phyloP scores from a whole-genome alignment of 1,284 basidiomycete species.

The Athelia sp. region DNA sequence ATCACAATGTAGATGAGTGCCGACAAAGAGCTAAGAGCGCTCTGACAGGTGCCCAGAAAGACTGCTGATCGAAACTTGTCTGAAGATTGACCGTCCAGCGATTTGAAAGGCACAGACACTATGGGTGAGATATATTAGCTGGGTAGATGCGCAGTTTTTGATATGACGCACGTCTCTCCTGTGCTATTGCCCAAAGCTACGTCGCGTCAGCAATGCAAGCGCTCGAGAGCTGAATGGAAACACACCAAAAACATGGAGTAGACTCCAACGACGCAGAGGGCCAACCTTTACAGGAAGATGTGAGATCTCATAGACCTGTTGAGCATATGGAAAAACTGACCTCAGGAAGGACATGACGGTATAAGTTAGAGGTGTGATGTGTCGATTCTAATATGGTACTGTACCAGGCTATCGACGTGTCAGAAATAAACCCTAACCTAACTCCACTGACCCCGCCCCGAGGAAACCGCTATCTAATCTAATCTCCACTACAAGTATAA shows the following conservation, averaged over 20 bases:
- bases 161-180: constrained; percentile 76
- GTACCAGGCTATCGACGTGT: no score
- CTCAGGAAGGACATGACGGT: not conserved
- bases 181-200: constrained; percentile 86
- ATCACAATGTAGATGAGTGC: constrained; percentile 79
- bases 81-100: constrained; percentile 53
- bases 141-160: not conserved
- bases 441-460: no score
- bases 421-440: no score
- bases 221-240: constrained; percentile 7
- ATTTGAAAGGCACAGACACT: constrained; percentile 85
- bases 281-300: constrained; percentile 40
- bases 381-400: no score
- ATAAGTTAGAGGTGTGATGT: not conserved
- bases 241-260: constrained; percentile 77
- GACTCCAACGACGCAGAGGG: constrained; percentile 63
- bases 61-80: constrained; percentile 86
- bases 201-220: constrained; percentile 4
- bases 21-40: constrained; percentile 73
- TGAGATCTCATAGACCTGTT: not conserved
- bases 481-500: no score
- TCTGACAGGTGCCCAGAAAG: constrained; percentile 87
- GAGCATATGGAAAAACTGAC: not conserved
- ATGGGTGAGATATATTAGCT: constrained; percentile 6
- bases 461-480: no score